Base-by-base conservation (phyloP, 495 filamentous ascomycete genomes). In the Penicillium atrosanguineum region DNA sequence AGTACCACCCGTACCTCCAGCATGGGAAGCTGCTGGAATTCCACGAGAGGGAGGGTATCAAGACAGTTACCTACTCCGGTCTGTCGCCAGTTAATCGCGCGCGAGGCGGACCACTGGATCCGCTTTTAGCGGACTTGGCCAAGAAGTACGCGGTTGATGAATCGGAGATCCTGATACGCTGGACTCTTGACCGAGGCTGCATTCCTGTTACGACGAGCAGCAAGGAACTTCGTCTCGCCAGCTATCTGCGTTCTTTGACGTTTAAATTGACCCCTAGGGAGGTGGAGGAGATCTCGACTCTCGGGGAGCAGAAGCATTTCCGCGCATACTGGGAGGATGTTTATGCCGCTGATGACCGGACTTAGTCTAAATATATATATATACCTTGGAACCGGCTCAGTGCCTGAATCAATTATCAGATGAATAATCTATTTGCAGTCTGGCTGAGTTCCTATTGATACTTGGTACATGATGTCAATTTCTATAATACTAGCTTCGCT, bases 1-100 rank as follows among this genome's bases (percentile, higher is more conserved):
- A 96, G 69, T 93, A 82, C 61, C 88, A 95, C 61, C 87, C 90
- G 0, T 95, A 96, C 67, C 77, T 96, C 34, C 91, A 95, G 68
- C 90, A 87, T 65, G 73, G 72, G 3, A 69, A 71, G n/a, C 76
- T 95, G 15, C 37, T 95, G 6, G 67, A 72, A 6, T 89, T 80
- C 69, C 84, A 87, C 51, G 78, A 82, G 59, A 69, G 81, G 63
- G 76, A 90, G 52, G 73, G 75, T 19, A 94, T 96, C 60, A 84
- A 84, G 6, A 80, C 85, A 0, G 72, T 78, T 4, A 87, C 86
- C 28, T 96, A 93, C 66, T 79, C 69, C 0, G 83, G 89, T 6
- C 73, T 95, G 34, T 81, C 81, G 5, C 80, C 89, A 0, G 68
- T 84, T 12, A 87, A 79, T 6, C 88, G 83, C 60, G 87, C 81